Evolutionary conservation across 208 protist genomes (phyloP).

Genomic region (Trypanosoma platydactyli): DNA sequence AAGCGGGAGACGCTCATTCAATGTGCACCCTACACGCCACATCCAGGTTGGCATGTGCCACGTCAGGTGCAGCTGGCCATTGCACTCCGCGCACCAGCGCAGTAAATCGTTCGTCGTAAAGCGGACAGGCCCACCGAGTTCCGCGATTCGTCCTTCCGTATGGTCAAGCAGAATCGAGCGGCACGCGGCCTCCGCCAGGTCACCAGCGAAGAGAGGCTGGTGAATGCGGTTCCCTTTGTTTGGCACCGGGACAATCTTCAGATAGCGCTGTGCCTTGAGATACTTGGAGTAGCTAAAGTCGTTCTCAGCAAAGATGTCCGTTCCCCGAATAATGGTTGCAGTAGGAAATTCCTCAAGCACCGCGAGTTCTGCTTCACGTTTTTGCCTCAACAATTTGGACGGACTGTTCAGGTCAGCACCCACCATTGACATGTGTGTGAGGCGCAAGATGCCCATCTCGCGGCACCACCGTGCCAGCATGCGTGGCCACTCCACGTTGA

Average conservation of each 20-base stretch:
- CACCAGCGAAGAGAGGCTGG: conserved; percentile 89
- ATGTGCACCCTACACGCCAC: conserved; percentile 58
- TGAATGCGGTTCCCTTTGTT: conserved; percentile 86
- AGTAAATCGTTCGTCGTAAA: conserved; percentile 89
- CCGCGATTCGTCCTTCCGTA: conserved; percentile 89
- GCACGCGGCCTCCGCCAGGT: conserved; percentile 77
- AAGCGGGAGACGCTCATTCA: conserved; percentile 79
- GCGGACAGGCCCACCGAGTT: conserved; percentile 88
- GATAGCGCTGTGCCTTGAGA: conserved; percentile 83
- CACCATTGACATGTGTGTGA: conserved; percentile 91
- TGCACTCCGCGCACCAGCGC: conserved; percentile 87
- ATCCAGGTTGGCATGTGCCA: conserved; percentile 74
- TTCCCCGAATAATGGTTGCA: conserved; percentile 86
- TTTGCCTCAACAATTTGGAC: conserved; percentile 87
- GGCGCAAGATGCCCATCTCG: conserved; percentile 82
- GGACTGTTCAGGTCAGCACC: conserved; percentile 85
- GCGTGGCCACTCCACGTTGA: conserved; percentile 91
- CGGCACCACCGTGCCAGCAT: conserved; percentile 89
- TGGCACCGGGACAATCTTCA: conserved; percentile 84
- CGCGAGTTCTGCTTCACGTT: conserved; percentile 79
- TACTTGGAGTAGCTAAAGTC: conserved; percentile 90
- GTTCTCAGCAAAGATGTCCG: conserved; percentile 87
- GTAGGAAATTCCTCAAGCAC: conserved; percentile 92
- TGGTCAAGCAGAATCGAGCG: conserved; percentile 87
- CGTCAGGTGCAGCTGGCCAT: conserved; percentile 63